Base-by-base conservation (phyloP, 257 asterid species). In the Jacaranda mimosifolia region DNA sequence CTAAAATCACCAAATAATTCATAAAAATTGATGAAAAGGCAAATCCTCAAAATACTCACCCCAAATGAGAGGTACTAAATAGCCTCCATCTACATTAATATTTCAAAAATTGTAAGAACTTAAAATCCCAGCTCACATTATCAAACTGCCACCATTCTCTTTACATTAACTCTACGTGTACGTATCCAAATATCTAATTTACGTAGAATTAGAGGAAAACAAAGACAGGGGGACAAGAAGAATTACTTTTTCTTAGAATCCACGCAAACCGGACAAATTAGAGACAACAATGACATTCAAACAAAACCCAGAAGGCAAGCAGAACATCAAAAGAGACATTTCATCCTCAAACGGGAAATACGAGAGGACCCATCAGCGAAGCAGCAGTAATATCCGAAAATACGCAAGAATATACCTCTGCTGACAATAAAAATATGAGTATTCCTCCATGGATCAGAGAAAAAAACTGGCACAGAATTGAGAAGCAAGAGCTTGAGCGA, bases 161-260 rank as follows among this genome's bases (percentile, higher is more conserved):
- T 60, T 4, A 63, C 72, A 80, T 74, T 46, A 48, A 63, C 79
- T 73, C 70, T 26, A 69, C 7, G 18, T 15, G 52, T 40, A 15
- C 57, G 36, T 39, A 46, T 60, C 62, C 68, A 74, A 74, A 77
- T 73, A 80, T 58, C 67, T 39, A 40, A 7, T 67, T 35, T 15
- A 70, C 79, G 59, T 49, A 59, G 68, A 74, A 75, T 52, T 36
- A 52, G 63, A 62, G 70, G 12, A 12, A 19, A 49, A 56, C 51
- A 46, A 55, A 42, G 10, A 56, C 43, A 21, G 17, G 67, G 38
- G 12, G 71, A 63, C 72, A 73, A 68, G 76, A 82, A 43, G 82
- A 81, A 73, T 67, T 55, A 63, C 63, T 77, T 69, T 79, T 19
- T 77, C 92, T 81, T 84, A 83, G 66, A 76, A 79, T 82, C 87